Evolutionary conservation across 1,284 basidiomycete genomes (phyloP).

Genomic region (Ustilago loliicola): DNA sequence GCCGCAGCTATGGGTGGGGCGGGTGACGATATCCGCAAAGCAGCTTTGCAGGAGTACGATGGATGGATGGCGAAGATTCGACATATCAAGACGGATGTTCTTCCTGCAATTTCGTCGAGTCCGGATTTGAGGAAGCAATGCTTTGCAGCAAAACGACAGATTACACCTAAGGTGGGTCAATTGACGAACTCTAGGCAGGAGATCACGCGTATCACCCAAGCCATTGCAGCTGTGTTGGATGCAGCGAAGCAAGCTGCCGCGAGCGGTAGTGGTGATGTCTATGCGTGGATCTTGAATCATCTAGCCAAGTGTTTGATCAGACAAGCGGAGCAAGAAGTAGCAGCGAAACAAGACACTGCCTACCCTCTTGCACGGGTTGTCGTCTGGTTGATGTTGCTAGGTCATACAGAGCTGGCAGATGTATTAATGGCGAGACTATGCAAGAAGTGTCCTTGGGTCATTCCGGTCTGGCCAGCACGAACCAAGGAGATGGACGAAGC

Average conservation of each 20-base stretch:
- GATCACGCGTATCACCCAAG: constrained; percentile 80
- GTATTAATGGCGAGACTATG: constrained; percentile 87
- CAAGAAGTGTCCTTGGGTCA: constrained; percentile 79
- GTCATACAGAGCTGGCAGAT: constrained; percentile 77
- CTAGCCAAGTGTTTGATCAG: constrained; percentile 88
- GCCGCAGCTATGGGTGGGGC: constrained; percentile 44
- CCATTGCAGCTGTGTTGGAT: constrained; percentile 76
- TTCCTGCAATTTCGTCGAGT: constrained; percentile 80
- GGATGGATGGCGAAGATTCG: constrained; percentile 69
- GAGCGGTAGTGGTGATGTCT: constrained; percentile 71
- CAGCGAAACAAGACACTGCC: constrained; percentile 87
- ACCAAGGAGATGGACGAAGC: constrained; percentile 72
- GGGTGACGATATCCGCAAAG: constrained; percentile 45
- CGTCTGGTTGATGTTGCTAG: constrained; percentile 76
- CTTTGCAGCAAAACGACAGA: constrained; percentile 79
- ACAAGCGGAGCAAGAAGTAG: constrained; percentile 94
- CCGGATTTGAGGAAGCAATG: constrained; percentile 73
- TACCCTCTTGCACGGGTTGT: constrained; percentile 84
- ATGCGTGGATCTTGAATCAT: constrained; percentile 85
- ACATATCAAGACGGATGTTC: constrained; percentile 81
- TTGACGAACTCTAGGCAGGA: constrained; percentile 82
- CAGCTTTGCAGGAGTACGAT: constrained; percentile 54
- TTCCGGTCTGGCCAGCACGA: constrained; percentile 72
- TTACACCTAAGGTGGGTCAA: constrained; percentile 92
- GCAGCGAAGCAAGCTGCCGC: constrained; percentile 66